Percentiles rank a stretch among this genome's conserved stretches.
Evolutionary conservation across 371 early-diverging fungal genomes (phyloP).

Genomic region (Spiromyces aspiralis): DNA sequence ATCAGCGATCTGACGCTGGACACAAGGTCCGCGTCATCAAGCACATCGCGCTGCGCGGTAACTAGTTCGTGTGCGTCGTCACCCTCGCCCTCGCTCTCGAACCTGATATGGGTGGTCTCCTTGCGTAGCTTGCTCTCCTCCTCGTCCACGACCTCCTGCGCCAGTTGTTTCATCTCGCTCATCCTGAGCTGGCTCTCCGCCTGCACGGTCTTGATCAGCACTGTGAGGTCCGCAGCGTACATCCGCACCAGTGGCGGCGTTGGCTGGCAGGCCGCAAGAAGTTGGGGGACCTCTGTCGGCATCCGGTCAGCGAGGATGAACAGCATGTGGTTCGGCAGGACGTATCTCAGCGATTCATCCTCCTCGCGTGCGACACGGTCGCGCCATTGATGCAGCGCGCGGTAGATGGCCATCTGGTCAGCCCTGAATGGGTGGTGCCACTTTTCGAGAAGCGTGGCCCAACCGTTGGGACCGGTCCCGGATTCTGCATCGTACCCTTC

Average conservation of each 20-base stretch:
- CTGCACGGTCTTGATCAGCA: constrained; percentile 30
- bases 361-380: constrained; percentile 77
- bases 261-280: constrained; percentile 66
- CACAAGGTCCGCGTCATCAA: neutral
- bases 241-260: constrained; percentile 71
- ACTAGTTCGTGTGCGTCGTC: neutral
- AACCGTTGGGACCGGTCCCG: constrained; percentile 44
- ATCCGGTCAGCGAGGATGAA: constrained; percentile 51
- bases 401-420: constrained; percentile 58
- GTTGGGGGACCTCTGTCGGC: constrained; percentile 52
- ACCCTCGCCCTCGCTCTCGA: neutral
- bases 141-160: neutral
- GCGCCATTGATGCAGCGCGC: constrained; percentile 43
- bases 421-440: constrained; percentile 36
- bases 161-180: neutral
- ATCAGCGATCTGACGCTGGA: neutral
- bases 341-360: constrained; percentile 77
- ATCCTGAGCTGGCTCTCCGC: neutral
- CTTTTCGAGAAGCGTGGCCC: constrained; percentile 28
- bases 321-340: constrained; percentile 82
- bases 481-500: constrained; percentile 55
- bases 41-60: neutral
- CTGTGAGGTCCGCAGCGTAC: constrained; percentile 60
- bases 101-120: neutral
- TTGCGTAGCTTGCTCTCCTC: neutral